Evolutionary conservation across 495 filamentous ascomycete genomes (phyloP).

Genomic region (Podospora pseudopauciseta): DNA sequence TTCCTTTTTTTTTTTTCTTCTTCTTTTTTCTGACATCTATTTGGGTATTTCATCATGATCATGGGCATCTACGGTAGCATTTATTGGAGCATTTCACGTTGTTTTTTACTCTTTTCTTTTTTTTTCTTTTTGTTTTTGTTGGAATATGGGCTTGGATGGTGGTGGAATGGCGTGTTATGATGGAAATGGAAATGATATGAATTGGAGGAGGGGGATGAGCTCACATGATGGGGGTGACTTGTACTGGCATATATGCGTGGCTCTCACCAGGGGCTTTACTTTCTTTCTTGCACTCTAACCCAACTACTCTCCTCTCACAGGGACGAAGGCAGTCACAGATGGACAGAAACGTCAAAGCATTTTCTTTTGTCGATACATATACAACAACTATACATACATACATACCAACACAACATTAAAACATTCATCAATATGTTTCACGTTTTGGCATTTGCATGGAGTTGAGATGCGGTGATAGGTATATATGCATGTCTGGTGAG

Average conservation of each 20-base stretch:
- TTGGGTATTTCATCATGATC: not conserved
- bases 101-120: not conserved
- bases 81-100: not conserved
- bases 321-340: not conserved
- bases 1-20: not conserved
- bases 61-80: not conserved
- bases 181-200: not conserved
- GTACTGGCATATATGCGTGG: not conserved
- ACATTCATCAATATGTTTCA: not conserved
- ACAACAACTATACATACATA: not conserved
- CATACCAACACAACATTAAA: not conserved
- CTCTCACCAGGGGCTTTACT: not conserved
- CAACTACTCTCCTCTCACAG: not conserved
- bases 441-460: not conserved
- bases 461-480: not conserved
- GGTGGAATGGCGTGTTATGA: not conserved
- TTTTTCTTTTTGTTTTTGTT: not conserved
- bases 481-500: not conserved
- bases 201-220: not conserved
- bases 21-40: not conserved
- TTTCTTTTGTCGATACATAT: conserved; percentile 3
- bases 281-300: not conserved
- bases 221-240: not conserved
- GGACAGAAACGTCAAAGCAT: not conserved
- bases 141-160: not conserved